phyloP scores from a whole-genome alignment of 441 rosid species.

The Viola pubescens region DNA sequence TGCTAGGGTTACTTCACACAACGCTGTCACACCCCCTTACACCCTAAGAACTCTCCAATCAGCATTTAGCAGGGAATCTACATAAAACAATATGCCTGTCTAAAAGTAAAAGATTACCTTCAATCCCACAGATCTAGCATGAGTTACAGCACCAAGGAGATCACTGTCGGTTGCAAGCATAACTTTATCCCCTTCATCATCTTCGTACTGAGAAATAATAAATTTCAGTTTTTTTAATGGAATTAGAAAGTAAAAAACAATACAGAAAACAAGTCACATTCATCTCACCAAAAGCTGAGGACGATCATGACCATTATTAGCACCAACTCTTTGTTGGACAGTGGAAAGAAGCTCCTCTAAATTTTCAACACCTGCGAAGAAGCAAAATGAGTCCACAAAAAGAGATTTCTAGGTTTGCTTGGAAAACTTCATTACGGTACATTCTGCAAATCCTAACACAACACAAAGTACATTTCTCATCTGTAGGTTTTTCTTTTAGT shows the following conservation, averaged over 20 bases:
- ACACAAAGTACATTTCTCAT: too few species aligned
- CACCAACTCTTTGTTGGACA: conserved; percentile 55
- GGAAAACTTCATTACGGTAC: background rate
- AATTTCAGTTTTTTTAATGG: background rate
- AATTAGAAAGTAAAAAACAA: conserved; percentile 1
- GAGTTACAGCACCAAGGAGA: conserved; percentile 53
- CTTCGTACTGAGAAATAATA: conserved; percentile 46
- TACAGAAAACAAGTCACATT: background rate
- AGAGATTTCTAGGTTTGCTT: background rate
- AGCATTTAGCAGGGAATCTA: background rate
- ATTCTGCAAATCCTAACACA: background rate
- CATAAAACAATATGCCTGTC: background rate
- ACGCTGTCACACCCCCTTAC: background rate
- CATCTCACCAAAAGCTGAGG: conserved; percentile 61
- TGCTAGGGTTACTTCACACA: background rate
- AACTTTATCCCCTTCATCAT: conserved; percentile 81
- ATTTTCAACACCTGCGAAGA: conserved; percentile 48
- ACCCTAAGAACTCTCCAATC: background rate
- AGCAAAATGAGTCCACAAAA: background rate
- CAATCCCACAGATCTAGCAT: conserved; percentile 50
- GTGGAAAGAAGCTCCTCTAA: conserved; percentile 51
- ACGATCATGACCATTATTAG: conserved; percentile 22
- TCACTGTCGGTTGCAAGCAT: conserved; percentile 54
- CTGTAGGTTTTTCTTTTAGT: background rate
- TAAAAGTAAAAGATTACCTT: conserved; percentile 36